Base-by-base conservation (phyloP, 257 asterid genomes). In the Forsythia suspensa region DNA sequence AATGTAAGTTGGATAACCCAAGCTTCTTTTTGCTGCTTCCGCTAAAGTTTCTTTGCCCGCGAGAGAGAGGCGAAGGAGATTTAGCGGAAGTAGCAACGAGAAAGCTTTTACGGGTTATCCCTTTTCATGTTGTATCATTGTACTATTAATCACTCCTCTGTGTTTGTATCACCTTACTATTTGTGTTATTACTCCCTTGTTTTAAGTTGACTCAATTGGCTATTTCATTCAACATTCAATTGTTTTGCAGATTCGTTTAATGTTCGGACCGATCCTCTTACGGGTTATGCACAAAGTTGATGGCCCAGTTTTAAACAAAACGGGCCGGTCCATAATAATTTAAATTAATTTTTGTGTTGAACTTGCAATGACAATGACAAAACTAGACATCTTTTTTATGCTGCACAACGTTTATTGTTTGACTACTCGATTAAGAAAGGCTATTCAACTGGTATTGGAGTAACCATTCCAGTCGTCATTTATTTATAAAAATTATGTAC, bases 1-100 rank as follows among this genome's bases (percentile, higher is more conserved):
- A 24, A 29, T 36, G 89, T 77, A 74, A 81, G 80, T 59, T 75
- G 91, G 94, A 82, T 87, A 86, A 92, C 90, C 93, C 84, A 79
- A 87, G 99, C 98, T 94, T 96, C 99, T 91, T 94, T 91, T 96
- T 96, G 99, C 97, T 82, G 94, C 98, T 94, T 91, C 97, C 89
- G 92, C 94, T 94, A 70, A 83, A 82, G 88, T 82, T 92, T 88
- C 91, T 94, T 90, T 71, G 97, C 97, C 97, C 78, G 39, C 78
- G 42, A 67, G 42, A 77, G 71, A 70, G 57, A 48, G 97, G 97
- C 92, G 79, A 88, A 77, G 91, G 88, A 91, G 84, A 79, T 90
- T 87, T 91, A 96, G 98, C 89, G 97, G 97, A 92, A 96, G 99
- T 92, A 78, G 96, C 99, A 96, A 91, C 93, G 97, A 90, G 98